Percentiles rank a stretch among this genome's conserved stretches.
Conservation (phyloP, 345 rosid genomes). For the Syzygium aqueum region DNA sequence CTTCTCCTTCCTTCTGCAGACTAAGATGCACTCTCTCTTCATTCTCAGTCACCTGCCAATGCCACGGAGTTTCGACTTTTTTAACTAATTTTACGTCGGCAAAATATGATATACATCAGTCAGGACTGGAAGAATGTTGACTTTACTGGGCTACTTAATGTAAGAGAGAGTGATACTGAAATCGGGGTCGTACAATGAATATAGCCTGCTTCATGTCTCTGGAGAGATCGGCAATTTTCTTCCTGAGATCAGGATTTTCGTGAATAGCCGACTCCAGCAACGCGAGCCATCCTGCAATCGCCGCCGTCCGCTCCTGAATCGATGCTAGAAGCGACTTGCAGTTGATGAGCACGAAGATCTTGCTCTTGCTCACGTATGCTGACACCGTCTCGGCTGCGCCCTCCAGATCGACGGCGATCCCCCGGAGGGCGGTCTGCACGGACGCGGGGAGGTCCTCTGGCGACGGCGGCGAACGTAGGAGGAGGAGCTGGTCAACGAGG, state of each 20-base stretch:
- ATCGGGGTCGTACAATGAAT: slow-evolving; percentile 12
- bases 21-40: slow-evolving; percentile 27
- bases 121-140: background rate
- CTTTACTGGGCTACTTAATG: background rate
- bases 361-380: slow-evolving; percentile 18
- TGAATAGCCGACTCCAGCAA: slow-evolving; percentile 18
- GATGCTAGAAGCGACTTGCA: slow-evolving; percentile 16
- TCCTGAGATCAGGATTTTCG: slow-evolving; percentile 18
- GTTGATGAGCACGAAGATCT: slow-evolving; percentile 26
- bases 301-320: slow-evolving; percentile 12
- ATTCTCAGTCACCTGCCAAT: slow-evolving; percentile 28
- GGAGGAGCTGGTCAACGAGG: slow-evolving; percentile 17
- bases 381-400: slow-evolving; percentile 12
- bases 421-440: slow-evolving; percentile 21
- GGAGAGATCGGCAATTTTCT: slow-evolving; percentile 26
- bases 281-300: slow-evolving; percentile 30
- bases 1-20: slow-evolving; percentile 26
- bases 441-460: slow-evolving; percentile 8
- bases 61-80: background rate
- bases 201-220: slow-evolving; percentile 25
- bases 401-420: slow-evolving; percentile 23
- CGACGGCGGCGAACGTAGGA: slow-evolving; percentile 9
- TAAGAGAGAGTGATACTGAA: background rate
- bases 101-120: background rate
- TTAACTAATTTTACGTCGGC: background rate